Evolutionary conservation across 345 rosid species (phyloP), one percentile per base, ranked within the genome.

Genomic region (Eucalyptus marginata): DNA sequence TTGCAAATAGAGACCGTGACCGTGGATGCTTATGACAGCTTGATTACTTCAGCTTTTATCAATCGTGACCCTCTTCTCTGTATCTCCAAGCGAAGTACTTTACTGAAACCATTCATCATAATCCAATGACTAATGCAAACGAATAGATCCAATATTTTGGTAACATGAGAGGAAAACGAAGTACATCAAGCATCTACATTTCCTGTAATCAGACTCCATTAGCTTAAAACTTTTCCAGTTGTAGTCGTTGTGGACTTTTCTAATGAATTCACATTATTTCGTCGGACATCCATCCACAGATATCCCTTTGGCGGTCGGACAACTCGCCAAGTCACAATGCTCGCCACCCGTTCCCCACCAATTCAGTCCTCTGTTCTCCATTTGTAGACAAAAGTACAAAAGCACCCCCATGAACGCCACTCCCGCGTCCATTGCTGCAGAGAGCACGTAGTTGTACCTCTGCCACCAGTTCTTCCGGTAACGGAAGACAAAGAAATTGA

Each of bases 401-500:
- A 80, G 68, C 18, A 88, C 89, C 14, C 87, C 87, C 90, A 89
- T 89, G 59, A 89, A 89, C 0, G 90, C 88, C 36, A 86, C 68
- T 40, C 90, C 90, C 13, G 90, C 90, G 13, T 89, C 90, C 64
- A 89, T 29, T 3, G 90, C 90, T 8, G 86, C 88, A 16, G 90
- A 89, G 25, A 89, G 86, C 3, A 86, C 81, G 4, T 89, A 89
- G 66, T 89, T 95, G 92, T 97, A 95, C 93, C 97, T 94, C 90
- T 96, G 96, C 98, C 98, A 96, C 98, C 98, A 95, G 64, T 88
- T 88, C 94, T 95, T 95, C 52, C 92, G 86, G 90, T 95, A 96
- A 58, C 95, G 91, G 90, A 95, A 97, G 86, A 95, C 59, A 87
- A 96, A 95, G 83, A 96, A 95, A 90, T 96, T 96, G 92, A 95